A percentile compares a stretch with the other conserved stretches of the same genome.
phyloP scores from a whole-genome alignment of 495 filamentous ascomycete species.

The Podospora sp. region DNA sequence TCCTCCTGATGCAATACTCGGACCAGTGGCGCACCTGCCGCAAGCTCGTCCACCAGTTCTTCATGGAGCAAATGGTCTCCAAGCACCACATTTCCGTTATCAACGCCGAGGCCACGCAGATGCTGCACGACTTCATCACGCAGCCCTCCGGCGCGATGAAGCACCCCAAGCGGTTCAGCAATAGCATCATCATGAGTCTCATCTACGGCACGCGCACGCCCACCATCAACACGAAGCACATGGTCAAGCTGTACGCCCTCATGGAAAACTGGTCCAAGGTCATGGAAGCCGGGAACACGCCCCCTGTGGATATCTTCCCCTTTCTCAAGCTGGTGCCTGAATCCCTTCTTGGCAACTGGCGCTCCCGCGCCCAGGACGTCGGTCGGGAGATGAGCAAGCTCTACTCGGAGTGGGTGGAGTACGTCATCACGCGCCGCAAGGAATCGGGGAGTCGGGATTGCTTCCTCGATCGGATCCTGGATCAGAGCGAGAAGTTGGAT shows the following conservation, averaged over 20 bases:
- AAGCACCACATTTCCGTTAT: conserved; percentile 48
- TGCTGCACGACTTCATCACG: conserved; percentile 45
- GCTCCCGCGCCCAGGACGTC: conserved; percentile 37
- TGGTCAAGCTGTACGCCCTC: conserved; percentile 47
- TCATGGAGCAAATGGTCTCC: conserved; percentile 43
- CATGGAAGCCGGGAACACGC: conserved; percentile 53
- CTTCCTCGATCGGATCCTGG: conserved; percentile 52
- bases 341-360: conserved; percentile 45
- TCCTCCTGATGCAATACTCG: conserved; percentile 48
- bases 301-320: conserved; percentile 54
- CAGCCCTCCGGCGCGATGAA: conserved; percentile 46
- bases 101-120: conserved; percentile 51
- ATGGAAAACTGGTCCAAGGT: conserved; percentile 54
- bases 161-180: conserved; percentile 51
- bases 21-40: conserved; percentile 43
- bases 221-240: conserved; percentile 26
- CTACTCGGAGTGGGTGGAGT: conserved; percentile 36
- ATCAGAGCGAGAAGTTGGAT: conserved; percentile 43
- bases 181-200: conserved; percentile 47
- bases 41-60: conserved; percentile 47
- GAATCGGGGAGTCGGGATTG: conserved; percentile 23
- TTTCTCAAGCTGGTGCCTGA: conserved; percentile 48
- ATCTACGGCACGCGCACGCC: conserved; percentile 50
- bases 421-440: conserved; percentile 25
- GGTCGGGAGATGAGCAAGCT: conserved; percentile 45